Evolutionary conservation across 345 rosid species (phyloP).

Genomic region (Moricandia moricandioides): DNA sequence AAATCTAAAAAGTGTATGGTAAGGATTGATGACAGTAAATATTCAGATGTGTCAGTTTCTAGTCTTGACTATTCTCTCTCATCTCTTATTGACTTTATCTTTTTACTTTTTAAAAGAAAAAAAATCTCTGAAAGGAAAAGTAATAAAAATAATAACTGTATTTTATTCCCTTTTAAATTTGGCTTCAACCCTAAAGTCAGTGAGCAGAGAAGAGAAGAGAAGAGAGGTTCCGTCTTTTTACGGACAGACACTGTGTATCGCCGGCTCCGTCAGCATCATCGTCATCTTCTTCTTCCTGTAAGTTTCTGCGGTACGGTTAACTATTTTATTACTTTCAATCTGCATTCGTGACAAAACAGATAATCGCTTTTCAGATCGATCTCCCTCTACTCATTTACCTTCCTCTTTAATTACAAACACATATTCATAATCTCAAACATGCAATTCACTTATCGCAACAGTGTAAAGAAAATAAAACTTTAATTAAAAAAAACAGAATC

Average conservation of each 20-base stretch:
- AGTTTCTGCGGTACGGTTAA: not conserved
- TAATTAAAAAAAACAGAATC: not conserved
- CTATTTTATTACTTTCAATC: not conserved
- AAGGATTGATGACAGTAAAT: not conserved
- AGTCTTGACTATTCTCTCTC: not conserved
- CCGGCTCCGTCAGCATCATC: not conserved
- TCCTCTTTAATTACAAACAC: not conserved
- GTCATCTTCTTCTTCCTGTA: not conserved
- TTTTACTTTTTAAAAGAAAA: not conserved
- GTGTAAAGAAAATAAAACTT: not conserved
- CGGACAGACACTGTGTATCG: conserved; percentile 13
- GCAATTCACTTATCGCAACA: conserved; percentile 13
- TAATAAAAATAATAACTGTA: not conserved
- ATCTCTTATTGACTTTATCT: not conserved
- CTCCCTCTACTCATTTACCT: not conserved
- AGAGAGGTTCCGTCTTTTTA: conserved; percentile 3
- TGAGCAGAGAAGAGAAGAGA: not conserved
- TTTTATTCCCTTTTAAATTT: not conserved
- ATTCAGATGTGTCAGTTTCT: not conserved
- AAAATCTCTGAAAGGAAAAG: not conserved
- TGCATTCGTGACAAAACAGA: conserved; percentile 5
- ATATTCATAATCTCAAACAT: conserved; percentile 12
- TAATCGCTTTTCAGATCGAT: conserved; percentile 1
- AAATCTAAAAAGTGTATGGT: not conserved
- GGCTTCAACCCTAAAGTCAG: not conserved